Conservation (phyloP, 169 alveolate species). For the Amoebophrya sp. region DNA sequence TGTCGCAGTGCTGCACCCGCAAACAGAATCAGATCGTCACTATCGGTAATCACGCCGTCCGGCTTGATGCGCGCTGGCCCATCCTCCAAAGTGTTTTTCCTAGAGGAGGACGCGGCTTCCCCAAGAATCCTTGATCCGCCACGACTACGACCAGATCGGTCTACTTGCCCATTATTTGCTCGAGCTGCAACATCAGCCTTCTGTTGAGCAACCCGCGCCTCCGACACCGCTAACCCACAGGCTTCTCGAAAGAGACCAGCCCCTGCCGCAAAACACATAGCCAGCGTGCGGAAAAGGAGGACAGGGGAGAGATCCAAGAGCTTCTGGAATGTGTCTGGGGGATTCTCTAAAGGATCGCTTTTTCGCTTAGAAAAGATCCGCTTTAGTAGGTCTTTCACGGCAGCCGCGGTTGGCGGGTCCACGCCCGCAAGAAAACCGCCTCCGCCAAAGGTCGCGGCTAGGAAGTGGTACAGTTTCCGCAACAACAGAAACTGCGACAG, state of each 20-base stretch:
- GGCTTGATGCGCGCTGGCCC: too few species aligned
- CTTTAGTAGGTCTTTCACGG: neutral
- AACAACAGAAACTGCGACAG: neutral
- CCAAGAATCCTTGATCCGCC: neutral
- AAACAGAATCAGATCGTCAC: too few species aligned
- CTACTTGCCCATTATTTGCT: neutral
- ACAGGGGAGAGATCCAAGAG: neutral
- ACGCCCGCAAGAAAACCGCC: neutral
- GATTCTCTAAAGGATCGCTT: neutral
- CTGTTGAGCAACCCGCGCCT: neutral
- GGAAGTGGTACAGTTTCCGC: constrained; percentile 4
- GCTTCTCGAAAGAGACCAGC: neutral
- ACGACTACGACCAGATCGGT: neutral
- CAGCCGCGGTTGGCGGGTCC: neutral
- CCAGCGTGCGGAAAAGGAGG: neutral
- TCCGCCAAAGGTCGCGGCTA: neutral
- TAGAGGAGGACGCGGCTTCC: neutral
- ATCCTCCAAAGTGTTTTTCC: too few species aligned
- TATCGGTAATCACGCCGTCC: too few species aligned
- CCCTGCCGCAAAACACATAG: neutral
- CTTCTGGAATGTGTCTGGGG: neutral
- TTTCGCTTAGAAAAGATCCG: neutral
- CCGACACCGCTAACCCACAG: neutral
- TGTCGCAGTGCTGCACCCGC: too few species aligned
- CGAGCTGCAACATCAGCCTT: neutral